Evolutionary conservation across 176 grass and related monocot species (phyloP), one percentile per base, ranked within the genome.

Genomic region (Juncus inflexus): DNA sequence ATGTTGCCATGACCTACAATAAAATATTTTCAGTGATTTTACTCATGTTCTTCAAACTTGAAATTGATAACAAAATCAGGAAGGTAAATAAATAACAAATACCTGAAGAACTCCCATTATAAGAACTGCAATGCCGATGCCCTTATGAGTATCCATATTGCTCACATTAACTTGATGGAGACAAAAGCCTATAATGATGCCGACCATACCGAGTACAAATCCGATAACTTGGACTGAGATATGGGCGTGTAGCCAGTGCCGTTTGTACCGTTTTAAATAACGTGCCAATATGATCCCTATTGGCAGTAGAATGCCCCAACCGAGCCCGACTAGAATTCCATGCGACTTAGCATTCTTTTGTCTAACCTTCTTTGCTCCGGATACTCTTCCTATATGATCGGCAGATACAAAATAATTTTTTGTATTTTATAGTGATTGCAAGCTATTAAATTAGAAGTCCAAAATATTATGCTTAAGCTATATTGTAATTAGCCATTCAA

Each of bases 201-300:
- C 87, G 2, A 35, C 66, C 11, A 75, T 5, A 3, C 87, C 87
- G 35, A 86, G 61, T 16, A 83, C 74, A 76, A 90, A 90, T 6
- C 82, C 87, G 13, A 76, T 11, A 0, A 78, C 83, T 75, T 90
- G 87, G 16, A 90, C 78, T 11, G 87, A 83, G 71, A 83, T 52
- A 71, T 90, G 87, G 19, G 86, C 81, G 77, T 86, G 79, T 82
- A 90, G 85, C 86, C 86, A 90, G 66, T 85, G 72, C 2, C 82
- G 86, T 52, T 86, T 82, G 54, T 45, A 76, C 7, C 66, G 65
- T 71, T 70, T 85, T 66, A 90, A 90, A 58, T 83, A 90, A 36
- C 86, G 70, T 53, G 82, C 86, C 66, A 86, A 61, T 19, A 62
- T 55, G 41, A 90, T 45, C 15, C 86, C 86, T n/a, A 70, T 39